These are phyloP conservation scores for Phytophthora tentaculata DNA, from an alignment of 352 stramenopile species.

Conservation along the genomic window DNA sequence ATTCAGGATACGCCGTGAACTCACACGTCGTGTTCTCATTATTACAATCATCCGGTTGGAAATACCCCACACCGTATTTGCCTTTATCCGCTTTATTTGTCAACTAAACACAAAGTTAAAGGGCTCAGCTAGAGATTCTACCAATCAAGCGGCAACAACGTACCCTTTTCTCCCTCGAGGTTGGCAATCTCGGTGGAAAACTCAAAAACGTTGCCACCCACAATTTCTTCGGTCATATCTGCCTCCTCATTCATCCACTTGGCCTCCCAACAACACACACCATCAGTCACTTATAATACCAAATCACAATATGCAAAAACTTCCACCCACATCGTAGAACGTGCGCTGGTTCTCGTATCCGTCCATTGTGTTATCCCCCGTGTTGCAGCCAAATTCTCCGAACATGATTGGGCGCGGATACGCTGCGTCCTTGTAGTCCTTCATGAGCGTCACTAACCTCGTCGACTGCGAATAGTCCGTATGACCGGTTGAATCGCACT, in stretches of 20 bases:
- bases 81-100: slow-evolving; percentile 55
- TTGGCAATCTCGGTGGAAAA: slow-evolving; percentile 81
- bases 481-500: slow-evolving; percentile 61
- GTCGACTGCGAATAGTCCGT: slow-evolving; percentile 56
- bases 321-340: slow-evolving; percentile 61
- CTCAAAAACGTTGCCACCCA: slow-evolving; percentile 84
- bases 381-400: slow-evolving; percentile 74
- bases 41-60: slow-evolving; percentile 64
- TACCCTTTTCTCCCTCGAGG: slow-evolving; percentile 48
- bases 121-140: no score
- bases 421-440: slow-evolving; percentile 51
- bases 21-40: slow-evolving; percentile 52
- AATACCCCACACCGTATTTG: slow-evolving; percentile 74
- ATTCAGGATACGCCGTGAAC: slow-evolving; percentile 67
- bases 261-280: slow-evolving; percentile 40
- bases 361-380: slow-evolving; percentile 67
- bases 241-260: slow-evolving; percentile 88
- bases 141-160: no score
- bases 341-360: slow-evolving; percentile 64
- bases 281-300: not conserved
- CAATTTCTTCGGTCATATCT: slow-evolving; percentile 75
- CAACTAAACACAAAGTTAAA: slow-evolving; percentile 22
- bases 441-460: slow-evolving; percentile 59
- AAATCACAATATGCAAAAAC: not conserved
- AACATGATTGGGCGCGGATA: slow-evolving; percentile 73